Percentiles rank a stretch among this genome's conserved stretches.
Conservation (phyloP, 352 stramenopile species). For the Globisporangium echinulatum region DNA sequence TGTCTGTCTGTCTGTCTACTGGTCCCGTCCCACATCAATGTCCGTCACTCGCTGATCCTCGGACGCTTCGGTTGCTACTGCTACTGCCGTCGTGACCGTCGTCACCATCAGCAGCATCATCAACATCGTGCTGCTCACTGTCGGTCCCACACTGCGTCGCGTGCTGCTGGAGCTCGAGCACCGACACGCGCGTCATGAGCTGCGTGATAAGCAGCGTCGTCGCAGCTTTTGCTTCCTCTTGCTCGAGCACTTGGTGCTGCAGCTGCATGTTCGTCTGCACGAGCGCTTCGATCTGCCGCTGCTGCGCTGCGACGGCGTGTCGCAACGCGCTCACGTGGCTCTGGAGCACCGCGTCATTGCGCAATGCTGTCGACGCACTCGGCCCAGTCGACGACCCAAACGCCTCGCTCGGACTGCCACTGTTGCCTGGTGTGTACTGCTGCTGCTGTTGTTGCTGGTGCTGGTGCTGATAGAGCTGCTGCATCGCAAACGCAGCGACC, state of each 20-base stretch:
- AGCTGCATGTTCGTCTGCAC: slow-evolving; percentile 70
- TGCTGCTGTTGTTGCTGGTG: slow-evolving; percentile 17
- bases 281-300: slow-evolving; percentile 71
- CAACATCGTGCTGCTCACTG: slow-evolving; percentile 2
- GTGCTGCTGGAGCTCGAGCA: slow-evolving; percentile 59
- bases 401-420: slow-evolving; percentile 9
- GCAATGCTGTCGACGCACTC: slow-evolving; percentile 5
- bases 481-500: slow-evolving; percentile 21
- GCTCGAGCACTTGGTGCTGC: slow-evolving; percentile 74
- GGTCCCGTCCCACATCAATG: no score
- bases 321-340: slow-evolving; percentile 49
- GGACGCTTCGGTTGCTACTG: no score
- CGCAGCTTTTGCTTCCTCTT: slow-evolving; percentile 78
- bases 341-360: slow-evolving; percentile 11
- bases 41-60: no score
- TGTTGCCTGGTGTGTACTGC: slow-evolving; percentile 3
- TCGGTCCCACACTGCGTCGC: slow-evolving; percentile 18
- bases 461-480: slow-evolving; percentile 19
- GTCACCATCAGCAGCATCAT: no score
- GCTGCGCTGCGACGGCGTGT: slow-evolving; percentile 39
- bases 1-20: no score
- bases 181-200: slow-evolving; percentile 77
- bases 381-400: slow-evolving; percentile 6
- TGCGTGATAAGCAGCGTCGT: slow-evolving; percentile 82
- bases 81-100: no score